phyloP scores from a whole-genome alignment of 1,284 basidiomycete species.

The Boletus mariae region DNA sequence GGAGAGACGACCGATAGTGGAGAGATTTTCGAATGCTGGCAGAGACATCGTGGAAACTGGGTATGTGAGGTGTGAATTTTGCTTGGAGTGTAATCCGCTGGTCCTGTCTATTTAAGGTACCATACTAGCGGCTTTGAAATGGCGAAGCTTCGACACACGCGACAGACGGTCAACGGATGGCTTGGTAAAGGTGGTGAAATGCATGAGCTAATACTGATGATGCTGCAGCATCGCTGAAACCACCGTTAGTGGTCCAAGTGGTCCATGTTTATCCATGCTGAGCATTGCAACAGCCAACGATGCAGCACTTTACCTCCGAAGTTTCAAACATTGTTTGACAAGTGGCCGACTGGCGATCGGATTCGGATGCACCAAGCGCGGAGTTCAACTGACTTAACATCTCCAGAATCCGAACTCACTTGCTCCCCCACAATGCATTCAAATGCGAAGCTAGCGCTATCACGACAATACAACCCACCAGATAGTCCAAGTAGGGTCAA shows the following conservation, averaged over 20 bases:
- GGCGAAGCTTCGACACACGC: neutral
- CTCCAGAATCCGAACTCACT: no score
- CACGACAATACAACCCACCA: neutral
- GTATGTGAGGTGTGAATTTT: neutral
- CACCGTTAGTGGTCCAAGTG: neutral
- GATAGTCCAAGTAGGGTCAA: neutral
- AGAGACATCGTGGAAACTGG: neutral
- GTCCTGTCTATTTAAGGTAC: neutral
- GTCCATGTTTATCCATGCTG: neutral
- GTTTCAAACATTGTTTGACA: neutral
- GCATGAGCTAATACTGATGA: neutral
- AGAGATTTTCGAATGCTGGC: neutral
- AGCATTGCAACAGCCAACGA: neutral
- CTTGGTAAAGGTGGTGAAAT: neutral
- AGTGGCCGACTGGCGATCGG: neutral
- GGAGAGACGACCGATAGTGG: neutral
- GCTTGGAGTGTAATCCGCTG: neutral
- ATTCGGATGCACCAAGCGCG: no score
- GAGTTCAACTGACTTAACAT: no score
- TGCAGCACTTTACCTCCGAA: neutral
- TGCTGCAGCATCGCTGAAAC: neutral
- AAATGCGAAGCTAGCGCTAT: no score
- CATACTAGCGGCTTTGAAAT: neutral
- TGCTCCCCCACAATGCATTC: no score
- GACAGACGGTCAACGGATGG: neutral